phyloP scores from a whole-genome alignment of 148 eudicot genomes.

The Persicaria tinctoria region DNA sequence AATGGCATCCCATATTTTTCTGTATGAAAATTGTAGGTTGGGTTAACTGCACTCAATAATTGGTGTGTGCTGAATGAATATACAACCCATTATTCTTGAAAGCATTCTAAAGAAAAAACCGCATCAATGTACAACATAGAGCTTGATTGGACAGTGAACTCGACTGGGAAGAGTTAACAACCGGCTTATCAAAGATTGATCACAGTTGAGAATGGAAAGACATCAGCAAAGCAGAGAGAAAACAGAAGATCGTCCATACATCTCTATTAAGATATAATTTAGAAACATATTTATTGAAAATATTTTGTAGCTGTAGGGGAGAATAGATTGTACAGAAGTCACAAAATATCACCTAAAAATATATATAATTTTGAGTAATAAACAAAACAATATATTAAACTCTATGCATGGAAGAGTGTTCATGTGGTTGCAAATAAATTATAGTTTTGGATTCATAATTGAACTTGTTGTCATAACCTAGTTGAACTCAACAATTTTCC shows the following conservation, averaged over 20 bases:
- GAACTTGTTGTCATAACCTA: background rate
- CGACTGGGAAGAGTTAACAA: background rate
- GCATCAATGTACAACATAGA: background rate
- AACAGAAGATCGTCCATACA: background rate
- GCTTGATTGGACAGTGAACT: background rate
- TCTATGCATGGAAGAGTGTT: no score
- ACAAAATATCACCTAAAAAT: no score
- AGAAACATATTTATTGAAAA: background rate
- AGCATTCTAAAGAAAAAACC: background rate
- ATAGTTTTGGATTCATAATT: background rate
- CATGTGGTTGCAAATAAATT: no score
- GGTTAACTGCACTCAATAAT: background rate
- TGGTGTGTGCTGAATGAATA: background rate
- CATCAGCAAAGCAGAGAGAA: background rate
- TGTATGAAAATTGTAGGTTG: slow-evolving; percentile 24
- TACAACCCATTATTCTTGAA: background rate
- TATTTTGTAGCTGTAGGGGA: background rate
- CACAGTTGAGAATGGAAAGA: background rate
- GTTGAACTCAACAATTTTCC: background rate
- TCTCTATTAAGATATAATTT: background rate
- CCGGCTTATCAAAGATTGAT: background rate
- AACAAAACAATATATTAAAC: no score
- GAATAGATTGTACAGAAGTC: no score
- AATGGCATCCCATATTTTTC: slow-evolving; percentile 96
- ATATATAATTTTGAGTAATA: no score